Conservation (phyloP, 139 green algal genomes). For the Gonium pectorale region DNA sequence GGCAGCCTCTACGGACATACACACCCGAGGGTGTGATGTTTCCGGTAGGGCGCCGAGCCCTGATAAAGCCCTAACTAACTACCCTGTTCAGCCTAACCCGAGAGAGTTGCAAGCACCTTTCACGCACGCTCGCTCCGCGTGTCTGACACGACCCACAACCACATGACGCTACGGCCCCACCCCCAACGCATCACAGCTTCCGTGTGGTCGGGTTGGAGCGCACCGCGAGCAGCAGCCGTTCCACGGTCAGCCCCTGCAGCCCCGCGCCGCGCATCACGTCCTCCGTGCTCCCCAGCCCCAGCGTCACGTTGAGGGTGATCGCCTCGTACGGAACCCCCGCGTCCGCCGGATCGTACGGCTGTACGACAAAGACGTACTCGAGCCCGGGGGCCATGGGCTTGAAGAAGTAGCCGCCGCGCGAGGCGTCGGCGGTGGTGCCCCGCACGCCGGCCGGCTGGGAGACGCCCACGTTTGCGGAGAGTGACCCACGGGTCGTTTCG, state of each 20-base stretch:
- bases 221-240: constrained; percentile 18
- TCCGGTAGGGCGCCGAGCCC: too few species aligned
- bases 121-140: too few species aligned
- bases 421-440: neutral
- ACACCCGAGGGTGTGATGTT: too few species aligned
- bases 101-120: too few species aligned
- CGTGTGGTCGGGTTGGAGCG: too few species aligned
- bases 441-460: neutral
- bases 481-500: neutral
- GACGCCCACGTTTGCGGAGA: constrained; percentile 15
- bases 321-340: neutral
- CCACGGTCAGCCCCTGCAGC: neutral
- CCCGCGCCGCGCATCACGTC: neutral
- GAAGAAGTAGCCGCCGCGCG: constrained; percentile 27
- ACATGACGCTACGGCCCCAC: neutral
- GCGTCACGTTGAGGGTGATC: constrained; percentile 13
- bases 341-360: constrained; percentile 14
- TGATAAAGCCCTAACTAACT: too few species aligned
- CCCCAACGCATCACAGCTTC: too few species aligned
- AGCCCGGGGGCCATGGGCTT: constrained; percentile 36
- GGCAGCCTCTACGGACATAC: too few species aligned
- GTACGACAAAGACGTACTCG: constrained; percentile 23
- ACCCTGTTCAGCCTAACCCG: too few species aligned
- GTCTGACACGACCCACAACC: too few species aligned
- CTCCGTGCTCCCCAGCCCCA: neutral